These are phyloP conservation scores for Fusarium sp. DNA, from an alignment of 2,329 filamentous ascomycete species.

Conservation along the genomic window DNA sequence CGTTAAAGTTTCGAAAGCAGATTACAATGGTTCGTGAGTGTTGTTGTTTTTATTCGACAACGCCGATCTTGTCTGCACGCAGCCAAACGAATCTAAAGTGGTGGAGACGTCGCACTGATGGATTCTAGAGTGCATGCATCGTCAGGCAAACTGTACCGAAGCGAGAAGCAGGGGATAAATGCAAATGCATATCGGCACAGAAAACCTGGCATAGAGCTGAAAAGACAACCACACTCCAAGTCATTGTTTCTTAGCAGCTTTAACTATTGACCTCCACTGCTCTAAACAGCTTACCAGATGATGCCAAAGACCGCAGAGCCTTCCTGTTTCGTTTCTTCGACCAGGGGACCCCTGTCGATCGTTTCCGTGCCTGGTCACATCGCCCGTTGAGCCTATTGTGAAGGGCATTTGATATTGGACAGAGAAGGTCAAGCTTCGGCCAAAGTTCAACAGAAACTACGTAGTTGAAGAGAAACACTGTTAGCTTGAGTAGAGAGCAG, in stretches of 20 bases:
- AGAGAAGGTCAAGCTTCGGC: slow-evolving; percentile 23
- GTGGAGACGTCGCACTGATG: neutral
- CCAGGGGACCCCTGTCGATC: slow-evolving; percentile 39
- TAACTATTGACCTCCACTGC: slow-evolving; percentile 2
- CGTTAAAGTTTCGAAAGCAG: neutral
- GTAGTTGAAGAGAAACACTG: slow-evolving; percentile 1
- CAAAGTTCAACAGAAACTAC: slow-evolving; percentile 10
- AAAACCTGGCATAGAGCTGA: slow-evolving; percentile 11
- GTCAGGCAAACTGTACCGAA: slow-evolving; percentile 22
- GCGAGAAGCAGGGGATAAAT: slow-evolving; percentile 16
- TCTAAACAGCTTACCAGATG: neutral
- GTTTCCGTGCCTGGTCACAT: slow-evolving; percentile 31
- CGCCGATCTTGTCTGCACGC: neutral
- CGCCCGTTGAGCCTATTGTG: slow-evolving; percentile 16
- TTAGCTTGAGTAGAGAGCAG: neutral
- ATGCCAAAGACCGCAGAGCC: slow-evolving; percentile 22
- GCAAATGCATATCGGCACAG: neutral
- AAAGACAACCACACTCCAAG: neutral
- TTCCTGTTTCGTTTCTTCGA: slow-evolving; percentile 41
- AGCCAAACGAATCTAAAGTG: slow-evolving; percentile 1
- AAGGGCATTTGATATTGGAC: slow-evolving; percentile 3
- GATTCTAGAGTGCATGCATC: slow-evolving; percentile 28
- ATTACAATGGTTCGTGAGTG: neutral
- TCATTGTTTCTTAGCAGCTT: slow-evolving; percentile 7
- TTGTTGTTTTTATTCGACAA: neutral